Conservation (phyloP, 2,329 filamentous ascomycete genomes). For the Stachybotrys echinatus region DNA sequence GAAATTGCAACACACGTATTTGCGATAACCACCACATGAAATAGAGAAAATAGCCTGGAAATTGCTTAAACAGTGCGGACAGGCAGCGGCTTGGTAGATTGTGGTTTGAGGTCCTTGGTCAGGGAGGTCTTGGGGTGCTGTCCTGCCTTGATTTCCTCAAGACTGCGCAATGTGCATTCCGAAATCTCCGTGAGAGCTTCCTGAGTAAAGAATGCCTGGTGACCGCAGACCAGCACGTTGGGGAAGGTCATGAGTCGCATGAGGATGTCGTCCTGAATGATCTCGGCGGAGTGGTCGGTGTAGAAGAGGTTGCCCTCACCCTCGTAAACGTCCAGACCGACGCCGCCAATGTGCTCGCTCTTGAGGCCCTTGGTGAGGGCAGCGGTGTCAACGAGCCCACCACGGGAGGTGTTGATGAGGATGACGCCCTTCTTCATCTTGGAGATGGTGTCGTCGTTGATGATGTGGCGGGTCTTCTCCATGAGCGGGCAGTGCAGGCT, state of each 20-base stretch:
- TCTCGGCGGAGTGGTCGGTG: constrained; percentile 57
- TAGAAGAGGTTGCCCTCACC: constrained; percentile 60
- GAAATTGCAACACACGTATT: background rate
- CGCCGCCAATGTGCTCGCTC: constrained; percentile 50
- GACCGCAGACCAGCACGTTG: constrained; percentile 61
- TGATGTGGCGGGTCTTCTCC: constrained; percentile 53
- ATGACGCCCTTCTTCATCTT: constrained; percentile 55
- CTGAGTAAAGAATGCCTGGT: constrained; percentile 65
- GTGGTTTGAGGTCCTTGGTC: constrained; percentile 19
- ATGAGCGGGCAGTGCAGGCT: constrained; percentile 63
- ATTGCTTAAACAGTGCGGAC: constrained; percentile 24
- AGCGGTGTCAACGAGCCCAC: constrained; percentile 55
- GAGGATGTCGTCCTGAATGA: constrained; percentile 62
- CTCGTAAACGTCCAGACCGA: constrained; percentile 66
- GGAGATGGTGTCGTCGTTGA: constrained; percentile 47
- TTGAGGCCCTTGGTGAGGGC: constrained; percentile 59
- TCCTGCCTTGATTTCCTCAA: constrained; percentile 36
- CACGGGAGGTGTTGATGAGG: constrained; percentile 64
- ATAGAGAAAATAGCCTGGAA: background rate
- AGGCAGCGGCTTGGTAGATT: constrained; percentile 20
- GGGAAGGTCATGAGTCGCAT: constrained; percentile 64
- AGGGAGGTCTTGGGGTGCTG: constrained; percentile 26
- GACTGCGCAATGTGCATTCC: constrained; percentile 51
- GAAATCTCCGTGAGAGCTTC: constrained; percentile 62
- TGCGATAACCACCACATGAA: background rate